Base-by-base conservation (phyloP, 371 early-diverging fungal genomes). In the Syncephalis fuscata region DNA sequence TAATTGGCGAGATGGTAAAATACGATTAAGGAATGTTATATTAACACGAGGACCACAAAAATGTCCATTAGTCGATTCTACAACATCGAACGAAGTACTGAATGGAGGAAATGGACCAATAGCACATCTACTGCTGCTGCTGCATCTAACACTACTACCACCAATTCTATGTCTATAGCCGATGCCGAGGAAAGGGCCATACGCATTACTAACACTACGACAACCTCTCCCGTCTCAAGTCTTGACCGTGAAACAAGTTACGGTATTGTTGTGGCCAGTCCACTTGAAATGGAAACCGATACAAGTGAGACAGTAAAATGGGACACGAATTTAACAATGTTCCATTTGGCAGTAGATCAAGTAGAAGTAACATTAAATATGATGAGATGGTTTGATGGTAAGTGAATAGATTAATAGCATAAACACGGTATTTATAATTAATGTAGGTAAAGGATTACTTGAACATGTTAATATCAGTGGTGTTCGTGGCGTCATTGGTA, bases 1-100 rank as follows among this genome's bases (percentile, higher is more conserved):
- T 3, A 83, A 83, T 37, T 96, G 94, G 94, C 74, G 82, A 47
- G 81, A 81, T 19, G 92, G 93, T 7, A 76, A 79, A 19, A 92
- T 96, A 45, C 67, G 83, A 7, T 71, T 96, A 25, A 79, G 74
- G 44, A 86, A 94, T 56, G 89, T 96, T 1, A 39, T 25, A 26
- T 7, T 52, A 19, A 23, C 37, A 4, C 40, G 37, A 8, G 39
- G 37, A 32, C 58, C 53, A 11, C 32, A 32, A 11, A 4, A 32
- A 32, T 11, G 32, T 7, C 11, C 32, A 7, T 4, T n/a, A n/a
- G n/a, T n/a, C n/a, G n/a, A n/a, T n/a, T n/a, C n/a, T n/a, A n/a
- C n/a, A n/a, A n/a, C n/a, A n/a, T n/a, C n/a, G n/a, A n/a, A n/a
- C n/a, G n/a, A n/a, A n/a, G n/a, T n/a, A n/a, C n/a, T n/a, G n/a